Percentiles rank a stretch among this genome's conserved stretches.
phyloP scores from a whole-genome alignment of 345 rosid species.

The Camelina laxa region DNA sequence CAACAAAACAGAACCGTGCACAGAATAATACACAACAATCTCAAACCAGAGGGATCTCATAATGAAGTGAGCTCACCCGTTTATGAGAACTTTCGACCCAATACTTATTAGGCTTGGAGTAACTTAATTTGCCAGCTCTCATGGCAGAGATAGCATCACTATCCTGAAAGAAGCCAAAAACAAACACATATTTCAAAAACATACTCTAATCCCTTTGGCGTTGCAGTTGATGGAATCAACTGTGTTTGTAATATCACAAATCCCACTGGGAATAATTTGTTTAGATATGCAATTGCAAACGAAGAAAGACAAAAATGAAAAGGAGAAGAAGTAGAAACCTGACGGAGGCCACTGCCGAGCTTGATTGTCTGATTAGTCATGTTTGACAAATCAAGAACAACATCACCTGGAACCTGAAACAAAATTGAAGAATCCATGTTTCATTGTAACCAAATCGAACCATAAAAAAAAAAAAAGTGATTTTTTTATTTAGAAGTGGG shows the following conservation, averaged over 20 bases:
- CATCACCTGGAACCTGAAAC: conserved; percentile 80
- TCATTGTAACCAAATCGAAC: not conserved
- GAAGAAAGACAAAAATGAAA: not conserved
- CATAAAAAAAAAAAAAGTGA: not conserved
- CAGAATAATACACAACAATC: conserved; percentile 5
- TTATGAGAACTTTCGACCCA: conserved; percentile 72
- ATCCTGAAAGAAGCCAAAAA: conserved; percentile 52
- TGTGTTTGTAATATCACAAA: not conserved
- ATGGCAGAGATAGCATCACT: conserved; percentile 66
- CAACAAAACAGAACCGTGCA: conserved; percentile 1
- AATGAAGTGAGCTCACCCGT: conserved; percentile 61
- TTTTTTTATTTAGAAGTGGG: too few relatives aligned
- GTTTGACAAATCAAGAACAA: conserved; percentile 73
- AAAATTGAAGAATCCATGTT: conserved; percentile 24
- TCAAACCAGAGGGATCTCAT: too few relatives aligned
- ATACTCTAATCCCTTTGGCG: not conserved
- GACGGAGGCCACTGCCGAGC: conserved; percentile 90
- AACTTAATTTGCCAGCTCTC: conserved; percentile 76
- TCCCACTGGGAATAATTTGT: not conserved
- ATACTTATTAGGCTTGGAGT: conserved; percentile 56
- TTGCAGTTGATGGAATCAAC: not conserved
- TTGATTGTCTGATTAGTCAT: conserved; percentile 80
- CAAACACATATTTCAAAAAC: conserved; percentile 15
- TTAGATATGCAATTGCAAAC: not conserved
- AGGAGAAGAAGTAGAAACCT: conserved; percentile 52